Percentiles rank a stretch among this genome's conserved stretches.
phyloP scores from a whole-genome alignment of 768 basidiomycete species.

The Agaricus sinodeliciosus region DNA sequence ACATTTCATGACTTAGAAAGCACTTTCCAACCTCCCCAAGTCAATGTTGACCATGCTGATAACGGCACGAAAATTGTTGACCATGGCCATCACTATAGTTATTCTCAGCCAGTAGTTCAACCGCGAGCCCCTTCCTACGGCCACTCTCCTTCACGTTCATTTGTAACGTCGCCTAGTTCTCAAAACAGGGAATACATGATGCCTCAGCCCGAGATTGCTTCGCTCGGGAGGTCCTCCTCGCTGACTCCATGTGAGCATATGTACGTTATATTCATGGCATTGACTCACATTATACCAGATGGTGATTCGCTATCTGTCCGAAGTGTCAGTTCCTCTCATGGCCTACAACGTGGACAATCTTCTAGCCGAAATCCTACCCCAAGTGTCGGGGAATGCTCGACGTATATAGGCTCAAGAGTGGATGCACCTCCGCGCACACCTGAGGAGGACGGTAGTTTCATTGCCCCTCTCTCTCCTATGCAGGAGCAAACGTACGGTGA shows the following conservation, averaged over 20 bases:
- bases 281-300: not conserved
- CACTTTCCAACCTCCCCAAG: conserved; percentile 11
- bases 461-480: not conserved
- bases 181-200: not conserved
- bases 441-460: not conserved
- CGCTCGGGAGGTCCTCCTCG: not conserved
- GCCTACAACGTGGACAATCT: not conserved
- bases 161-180: not conserved
- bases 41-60: conserved; percentile 14
- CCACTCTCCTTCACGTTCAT: conserved; percentile 2
- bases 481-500: not conserved
- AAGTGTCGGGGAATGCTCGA: conserved; percentile 1
- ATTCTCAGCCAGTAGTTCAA: conserved; percentile 10
- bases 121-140: conserved; percentile 6
- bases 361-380: not conserved
- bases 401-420: not conserved
- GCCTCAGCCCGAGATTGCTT: not conserved
- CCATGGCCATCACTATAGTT: conserved; percentile 14
- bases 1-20: conserved; percentile 7
- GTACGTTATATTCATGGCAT: not conserved
- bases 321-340: conserved; percentile 6
- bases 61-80: conserved; percentile 9
- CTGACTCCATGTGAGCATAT: conserved; percentile 4
- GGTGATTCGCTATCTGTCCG: conserved; percentile 1
- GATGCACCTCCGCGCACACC: not conserved